Base-by-base conservation (phyloP, 768 basidiomycete species). In the Xerocomellus chrysenteron region DNA sequence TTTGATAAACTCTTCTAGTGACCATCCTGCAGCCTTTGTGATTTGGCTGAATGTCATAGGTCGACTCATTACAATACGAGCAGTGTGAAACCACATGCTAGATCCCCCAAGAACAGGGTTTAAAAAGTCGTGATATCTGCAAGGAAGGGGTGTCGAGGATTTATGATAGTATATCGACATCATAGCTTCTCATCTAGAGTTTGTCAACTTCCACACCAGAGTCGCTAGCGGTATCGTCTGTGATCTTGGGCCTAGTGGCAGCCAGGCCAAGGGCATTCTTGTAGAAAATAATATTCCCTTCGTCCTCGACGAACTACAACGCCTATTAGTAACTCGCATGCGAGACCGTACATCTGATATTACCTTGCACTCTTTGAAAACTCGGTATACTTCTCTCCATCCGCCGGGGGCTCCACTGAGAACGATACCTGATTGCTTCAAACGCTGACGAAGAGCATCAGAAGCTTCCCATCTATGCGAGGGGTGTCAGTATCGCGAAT, bases 241-340 rank as follows among this genome's bases (percentile, higher is more conserved):
- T 65, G 64, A 88, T 84, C 43, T 85, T 80, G 11, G 88, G 85
- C 58, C 84, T 82, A 65, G 81, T 78, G 58, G 86, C 75, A 47
- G 93, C 91, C 40, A 94, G 73, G 56, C 96, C 96, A 39, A 76
- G 63, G 5, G 88, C 84, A 65, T 98, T 90, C 82, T 93, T 93
- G 83, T 86, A 96, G 78, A 95, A 94, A 56, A 94, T 69, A 59
- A 97, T 84, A 62, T 91, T 85, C 39, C 93, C 94, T 63, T 92
- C 88, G 68, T 98, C 94, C 74, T 98, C 96, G 46, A 99, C 90
- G 70, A 94, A 98, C 84, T 85, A 51, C 2, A 42, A 28, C 44
- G 17, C 35, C 24, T 16, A 32, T 55, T 28, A 58, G 52, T 35
- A 44, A 42, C 24, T 39, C 16, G 19, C 12, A 8, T 19, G 1